Percentiles rank a stretch among this genome's conserved stretches.
Evolutionary conservation across 2,329 filamentous ascomycete genomes (phyloP).

Genomic region (Tricladium varicosporioides): DNA sequence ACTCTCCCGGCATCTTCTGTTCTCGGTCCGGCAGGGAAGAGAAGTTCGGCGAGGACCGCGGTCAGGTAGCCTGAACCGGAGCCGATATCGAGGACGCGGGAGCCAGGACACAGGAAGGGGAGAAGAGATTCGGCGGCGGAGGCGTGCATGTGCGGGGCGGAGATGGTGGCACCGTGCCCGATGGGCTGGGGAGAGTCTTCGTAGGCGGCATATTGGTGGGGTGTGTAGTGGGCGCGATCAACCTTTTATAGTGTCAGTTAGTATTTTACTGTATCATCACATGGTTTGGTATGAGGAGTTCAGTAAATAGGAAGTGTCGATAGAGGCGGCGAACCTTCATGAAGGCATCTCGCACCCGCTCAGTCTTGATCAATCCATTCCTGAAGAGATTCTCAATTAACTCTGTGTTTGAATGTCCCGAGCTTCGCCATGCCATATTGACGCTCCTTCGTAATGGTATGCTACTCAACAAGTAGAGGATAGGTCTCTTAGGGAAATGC

Average conservation of each 20-base stretch:
- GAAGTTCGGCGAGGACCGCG: constrained; percentile 72
- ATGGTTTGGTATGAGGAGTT: no score
- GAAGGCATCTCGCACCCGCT: constrained; percentile 77
- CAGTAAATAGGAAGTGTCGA: no score
- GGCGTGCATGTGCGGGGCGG: constrained; percentile 72
- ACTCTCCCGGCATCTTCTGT: constrained; percentile 42
- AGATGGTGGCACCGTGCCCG: constrained; percentile 67
- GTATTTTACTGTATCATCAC: no score
- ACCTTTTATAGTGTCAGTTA: constrained; percentile 51
- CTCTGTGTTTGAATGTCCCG: constrained; percentile 69
- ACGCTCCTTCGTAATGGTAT: constrained; percentile 43
- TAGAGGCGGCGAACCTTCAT: constrained; percentile 63
- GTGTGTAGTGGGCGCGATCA: constrained; percentile 83
- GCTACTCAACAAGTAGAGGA: no score
- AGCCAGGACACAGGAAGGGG: constrained; percentile 48
- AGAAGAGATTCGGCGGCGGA: constrained; percentile 62
- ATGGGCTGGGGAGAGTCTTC: constrained; percentile 68
- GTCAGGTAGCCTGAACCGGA: constrained; percentile 82
- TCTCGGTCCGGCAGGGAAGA: constrained; percentile 5
- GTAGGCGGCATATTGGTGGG: constrained; percentile 67
- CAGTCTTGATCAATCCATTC: constrained; percentile 70
- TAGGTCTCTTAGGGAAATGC: no score
- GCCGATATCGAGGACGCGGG: constrained; percentile 69
- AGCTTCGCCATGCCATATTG: constrained; percentile 88
- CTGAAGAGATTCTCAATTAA: constrained; percentile 76